Evolutionary conservation across 2,329 filamentous ascomycete species (phyloP).

Genomic region (Cercospora zeae-maydis): DNA sequence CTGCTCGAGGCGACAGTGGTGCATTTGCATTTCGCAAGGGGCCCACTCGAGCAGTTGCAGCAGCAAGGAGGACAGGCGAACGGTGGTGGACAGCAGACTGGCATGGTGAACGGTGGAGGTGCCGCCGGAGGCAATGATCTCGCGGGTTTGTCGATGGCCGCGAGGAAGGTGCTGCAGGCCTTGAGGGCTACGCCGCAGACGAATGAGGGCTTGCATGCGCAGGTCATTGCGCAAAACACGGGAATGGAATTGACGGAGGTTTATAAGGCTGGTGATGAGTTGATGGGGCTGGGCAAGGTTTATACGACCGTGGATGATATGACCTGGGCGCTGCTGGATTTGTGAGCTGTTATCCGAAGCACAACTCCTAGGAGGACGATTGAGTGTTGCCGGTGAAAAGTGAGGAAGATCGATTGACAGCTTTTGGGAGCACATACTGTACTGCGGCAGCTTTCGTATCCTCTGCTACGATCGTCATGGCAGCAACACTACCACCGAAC

Average conservation of each 20-base stretch:
- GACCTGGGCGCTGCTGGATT: conserved; percentile 83
- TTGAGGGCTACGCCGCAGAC: conserved; percentile 65
- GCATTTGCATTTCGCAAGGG: conserved; percentile 77
- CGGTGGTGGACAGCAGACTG: conserved; percentile 22
- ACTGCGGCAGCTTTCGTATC: too few species aligned
- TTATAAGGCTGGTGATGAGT: conserved; percentile 73
- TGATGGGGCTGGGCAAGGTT: conserved; percentile 69
- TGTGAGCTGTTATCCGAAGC: conserved; percentile 38
- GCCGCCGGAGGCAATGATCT: conserved; percentile 35
- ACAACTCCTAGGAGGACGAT: background rate
- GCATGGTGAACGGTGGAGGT: conserved; percentile 25
- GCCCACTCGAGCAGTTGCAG: conserved; percentile 53
- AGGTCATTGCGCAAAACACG: conserved; percentile 66
- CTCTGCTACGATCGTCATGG: too few species aligned
- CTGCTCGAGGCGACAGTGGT: conserved; percentile 84
- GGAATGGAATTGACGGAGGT: conserved; percentile 68
- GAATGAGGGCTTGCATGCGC: conserved; percentile 79
- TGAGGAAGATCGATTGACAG: background rate
- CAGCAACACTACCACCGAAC: too few species aligned
- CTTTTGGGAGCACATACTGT: background rate
- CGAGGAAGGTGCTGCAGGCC: conserved; percentile 66
- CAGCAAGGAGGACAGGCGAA: conserved; percentile 35
- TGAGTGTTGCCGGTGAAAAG: background rate
- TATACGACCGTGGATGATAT: conserved; percentile 91
- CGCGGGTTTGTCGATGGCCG: conserved; percentile 46